Evolutionary conservation across 495 filamentous ascomycete genomes (phyloP).

Genomic region (Aspergillus sclerotiicarbonarius): DNA sequence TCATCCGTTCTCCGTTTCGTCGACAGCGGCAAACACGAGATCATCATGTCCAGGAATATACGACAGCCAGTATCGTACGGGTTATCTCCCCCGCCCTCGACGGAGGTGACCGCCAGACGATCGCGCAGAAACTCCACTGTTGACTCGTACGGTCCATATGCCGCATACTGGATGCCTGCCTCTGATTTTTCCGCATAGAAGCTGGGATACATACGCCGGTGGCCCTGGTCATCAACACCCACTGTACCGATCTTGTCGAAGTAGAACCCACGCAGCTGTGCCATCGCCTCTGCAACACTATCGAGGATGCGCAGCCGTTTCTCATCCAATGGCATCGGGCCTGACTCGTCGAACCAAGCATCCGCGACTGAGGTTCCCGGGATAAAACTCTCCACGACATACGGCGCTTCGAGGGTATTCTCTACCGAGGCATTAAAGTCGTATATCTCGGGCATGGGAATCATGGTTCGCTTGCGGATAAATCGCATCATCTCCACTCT

Average conservation of each 20-base stretch:
- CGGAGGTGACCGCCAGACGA: not conserved
- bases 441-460: conserved; percentile 4
- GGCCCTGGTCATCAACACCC: conserved; percentile 14
- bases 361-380: not conserved
- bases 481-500: not conserved
- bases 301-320: conserved; percentile 20
- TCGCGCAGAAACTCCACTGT: not conserved
- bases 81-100: too few relatives aligned
- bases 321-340: not conserved
- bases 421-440: not conserved
- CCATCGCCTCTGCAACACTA: conserved; percentile 28
- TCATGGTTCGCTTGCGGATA: not conserved
- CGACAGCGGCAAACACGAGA: not conserved
- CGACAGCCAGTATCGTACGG: not conserved
- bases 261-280: conserved; percentile 22
- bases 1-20: not conserved
- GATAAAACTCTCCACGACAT: not conserved
- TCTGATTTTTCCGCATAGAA: not conserved
- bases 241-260: conserved; percentile 17
- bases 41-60: conserved; percentile 1
- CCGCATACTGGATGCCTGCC: not conserved
- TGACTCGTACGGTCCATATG: not conserved
- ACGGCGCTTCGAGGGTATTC: not conserved
- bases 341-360: not conserved
- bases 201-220: not conserved